phyloP scores from a whole-genome alignment of 108 stramenopile genomes.

The Fistulifera pelliculosa region DNA sequence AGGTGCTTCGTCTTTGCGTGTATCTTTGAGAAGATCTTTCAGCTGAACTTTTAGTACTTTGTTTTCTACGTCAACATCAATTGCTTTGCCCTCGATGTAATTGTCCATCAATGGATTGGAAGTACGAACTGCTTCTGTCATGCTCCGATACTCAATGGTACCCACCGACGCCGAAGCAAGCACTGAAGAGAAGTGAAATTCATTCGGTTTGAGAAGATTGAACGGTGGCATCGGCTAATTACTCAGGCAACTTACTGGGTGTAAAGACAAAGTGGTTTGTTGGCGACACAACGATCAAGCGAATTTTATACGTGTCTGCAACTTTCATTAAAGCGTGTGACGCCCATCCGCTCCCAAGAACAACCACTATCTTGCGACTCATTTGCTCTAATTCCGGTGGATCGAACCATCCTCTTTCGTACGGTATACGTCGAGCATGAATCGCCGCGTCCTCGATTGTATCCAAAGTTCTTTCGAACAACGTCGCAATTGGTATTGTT shows the following conservation, averaged over 20 bases:
- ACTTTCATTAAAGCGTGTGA: constrained; percentile 58
- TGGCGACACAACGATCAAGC: constrained; percentile 52
- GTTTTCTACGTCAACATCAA: constrained; percentile 26
- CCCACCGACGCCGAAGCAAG: constrained; percentile 56
- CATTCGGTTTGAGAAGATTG: too few relatives aligned
- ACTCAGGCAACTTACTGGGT: constrained; percentile 16
- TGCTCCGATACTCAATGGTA: constrained; percentile 58
- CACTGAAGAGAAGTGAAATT: constrained; percentile 18
- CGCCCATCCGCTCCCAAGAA: constrained; percentile 86
- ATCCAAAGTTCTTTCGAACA: constrained; percentile 35
- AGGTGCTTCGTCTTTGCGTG: constrained; percentile 13
- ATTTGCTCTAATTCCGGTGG: constrained; percentile 12
- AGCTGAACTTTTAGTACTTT: constrained; percentile 39
- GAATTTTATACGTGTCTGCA: constrained; percentile 42
- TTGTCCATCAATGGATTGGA: constrained; percentile 38
- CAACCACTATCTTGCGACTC: constrained; percentile 40
- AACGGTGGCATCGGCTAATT: too few relatives aligned
- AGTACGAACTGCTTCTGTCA: constrained; percentile 57
- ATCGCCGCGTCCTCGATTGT: constrained; percentile 39
- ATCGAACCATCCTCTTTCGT: constrained; percentile 23
- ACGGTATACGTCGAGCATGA: constrained; percentile 31
- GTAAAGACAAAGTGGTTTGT: constrained; percentile 75
- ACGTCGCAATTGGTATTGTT: constrained; percentile 2
- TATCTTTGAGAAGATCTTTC: constrained; percentile 22
- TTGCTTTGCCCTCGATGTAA: constrained; percentile 44